phyloP scores from a whole-genome alignment of 768 basidiomycete genomes.

The Agrocybe chaxingu region DNA sequence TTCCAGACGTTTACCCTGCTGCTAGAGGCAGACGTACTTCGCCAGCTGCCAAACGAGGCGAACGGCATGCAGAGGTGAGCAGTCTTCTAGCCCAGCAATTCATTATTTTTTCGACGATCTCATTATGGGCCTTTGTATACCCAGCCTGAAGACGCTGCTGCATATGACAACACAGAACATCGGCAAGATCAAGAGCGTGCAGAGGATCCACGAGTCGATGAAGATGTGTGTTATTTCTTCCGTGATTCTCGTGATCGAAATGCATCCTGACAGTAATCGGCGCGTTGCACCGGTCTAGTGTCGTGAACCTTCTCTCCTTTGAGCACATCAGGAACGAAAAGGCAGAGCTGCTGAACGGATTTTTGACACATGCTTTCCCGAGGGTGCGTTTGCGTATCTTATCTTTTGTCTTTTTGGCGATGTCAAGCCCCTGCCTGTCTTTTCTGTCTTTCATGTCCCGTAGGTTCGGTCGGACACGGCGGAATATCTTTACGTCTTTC shows the following conservation, averaged over 20 bases:
- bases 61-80: slow-evolving; percentile 53
- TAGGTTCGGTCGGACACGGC: slow-evolving; percentile 81
- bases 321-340: slow-evolving; percentile 41
- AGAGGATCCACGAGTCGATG: slow-evolving; percentile 78
- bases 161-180: slow-evolving; percentile 60
- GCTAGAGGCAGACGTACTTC: slow-evolving; percentile 64
- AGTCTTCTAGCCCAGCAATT: slow-evolving; percentile 25
- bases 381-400: slow-evolving; percentile 45
- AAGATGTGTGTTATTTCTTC: slow-evolving; percentile 54
- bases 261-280: too few species aligned
- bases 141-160: slow-evolving; percentile 54
- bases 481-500: slow-evolving; percentile 75
- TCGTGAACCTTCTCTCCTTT: slow-evolving; percentile 60
- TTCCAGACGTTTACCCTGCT: slow-evolving; percentile 74
- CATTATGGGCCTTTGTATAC: too few species aligned
- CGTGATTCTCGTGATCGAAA: not conserved
- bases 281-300: slow-evolving; percentile 35
- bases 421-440: not conserved
- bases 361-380: slow-evolving; percentile 80
- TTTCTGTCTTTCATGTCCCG: not conserved
- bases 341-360: slow-evolving; percentile 46
- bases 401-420: slow-evolving; percentile 6
- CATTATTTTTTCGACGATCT: slow-evolving; percentile 33
- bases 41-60: slow-evolving; percentile 40
- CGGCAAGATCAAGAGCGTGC: slow-evolving; percentile 74